Conservation (phyloP, 2,329 filamentous ascomycete species). For the Alternaria viburni region DNA sequence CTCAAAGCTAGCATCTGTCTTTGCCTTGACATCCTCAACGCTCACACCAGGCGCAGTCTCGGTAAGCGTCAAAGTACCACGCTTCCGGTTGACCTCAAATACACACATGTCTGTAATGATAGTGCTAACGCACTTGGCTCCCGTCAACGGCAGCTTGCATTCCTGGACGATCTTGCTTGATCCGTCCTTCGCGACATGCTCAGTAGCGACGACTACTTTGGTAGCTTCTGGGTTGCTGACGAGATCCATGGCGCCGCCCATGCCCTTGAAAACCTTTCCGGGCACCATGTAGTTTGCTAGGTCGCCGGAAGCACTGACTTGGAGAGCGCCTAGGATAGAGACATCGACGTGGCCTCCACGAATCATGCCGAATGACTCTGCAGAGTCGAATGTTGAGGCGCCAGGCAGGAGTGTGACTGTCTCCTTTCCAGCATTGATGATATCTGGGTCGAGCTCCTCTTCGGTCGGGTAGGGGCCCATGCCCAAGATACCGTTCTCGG, state of each 20-base stretch:
- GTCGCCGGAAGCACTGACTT: slow-evolving; percentile 79
- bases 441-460: slow-evolving; percentile 80
- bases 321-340: slow-evolving; percentile 89
- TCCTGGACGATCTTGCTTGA: slow-evolving; percentile 87
- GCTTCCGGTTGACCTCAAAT: slow-evolving; percentile 71
- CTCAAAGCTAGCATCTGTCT: slow-evolving; percentile 84
- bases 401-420: slow-evolving; percentile 85
- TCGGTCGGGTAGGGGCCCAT: slow-evolving; percentile 57
- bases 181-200: slow-evolving; percentile 93
- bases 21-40: slow-evolving; percentile 83
- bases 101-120: slow-evolving; percentile 51
- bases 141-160: slow-evolving; percentile 48
- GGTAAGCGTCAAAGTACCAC: slow-evolving; percentile 71
- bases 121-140: slow-evolving; percentile 44
- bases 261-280: slow-evolving; percentile 85
- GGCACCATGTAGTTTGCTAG: slow-evolving; percentile 93
- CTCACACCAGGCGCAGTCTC: slow-evolving; percentile 87
- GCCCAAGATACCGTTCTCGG: slow-evolving; percentile 55
- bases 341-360: slow-evolving; percentile 83
- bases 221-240: slow-evolving; percentile 82
- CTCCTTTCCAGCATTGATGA: slow-evolving; percentile 94
- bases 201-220: slow-evolving; percentile 92
- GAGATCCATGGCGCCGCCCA: slow-evolving; percentile 90
- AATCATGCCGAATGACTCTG: slow-evolving; percentile 94
- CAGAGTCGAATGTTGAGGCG: slow-evolving; percentile 80